Evolutionary conservation across 176 grass and related monocot genomes (phyloP), one percentile per base, ranked within the genome.

Genomic region (Melocanna baccifera): DNA sequence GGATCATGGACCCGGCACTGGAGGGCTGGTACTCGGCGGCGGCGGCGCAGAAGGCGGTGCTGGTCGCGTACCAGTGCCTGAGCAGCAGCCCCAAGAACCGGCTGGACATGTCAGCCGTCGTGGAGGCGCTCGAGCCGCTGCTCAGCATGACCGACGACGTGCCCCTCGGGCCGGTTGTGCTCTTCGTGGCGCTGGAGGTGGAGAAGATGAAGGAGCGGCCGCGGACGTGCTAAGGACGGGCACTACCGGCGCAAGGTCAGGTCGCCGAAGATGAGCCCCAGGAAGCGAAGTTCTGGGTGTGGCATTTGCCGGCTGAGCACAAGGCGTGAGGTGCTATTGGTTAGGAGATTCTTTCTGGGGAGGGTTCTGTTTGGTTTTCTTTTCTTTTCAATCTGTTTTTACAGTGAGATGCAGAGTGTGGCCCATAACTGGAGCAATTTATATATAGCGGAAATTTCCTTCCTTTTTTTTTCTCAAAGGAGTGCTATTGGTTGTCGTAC

Each of bases 61-160:
- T 81, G 9, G 85, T 98, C 58, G 89, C 96, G 19, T 87, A 98
- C 87, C 91, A 80, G 12, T 98, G 96, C 87, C 67, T 98, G 2
- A 90, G 89, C 85, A 8, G 90, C 13, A 91, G 82, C 67, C 87
- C 91, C 28, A 98, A 98, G 88, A 90, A 88, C 69, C 85, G 96
- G 68, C 93, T 91, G 16, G 82, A 93, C 59, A 98, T 95, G 92
- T 95, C 89, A 36, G 61, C 89, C 87, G 82, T 95, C 58, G 91
- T 95, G 18, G 67, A 90, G 40, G 79, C 85, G 29, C 87, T 98
- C 79, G 91, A 98, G 87, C 96, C 92, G n/a, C 89, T 98, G 37
- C 82, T 98, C 1, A 29, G 57, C 71, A 15, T 81, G 68, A 65
- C 73, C 45, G 87, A 95, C 48, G 92, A 98, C 71, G 82, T 90